A percentile compares a stretch with the other conserved stretches of the same genome.
These are phyloP conservation scores for Metschnikowia henanensis DNA, from an alignment of 805 yeast species.

Conservation along the genomic window DNA sequence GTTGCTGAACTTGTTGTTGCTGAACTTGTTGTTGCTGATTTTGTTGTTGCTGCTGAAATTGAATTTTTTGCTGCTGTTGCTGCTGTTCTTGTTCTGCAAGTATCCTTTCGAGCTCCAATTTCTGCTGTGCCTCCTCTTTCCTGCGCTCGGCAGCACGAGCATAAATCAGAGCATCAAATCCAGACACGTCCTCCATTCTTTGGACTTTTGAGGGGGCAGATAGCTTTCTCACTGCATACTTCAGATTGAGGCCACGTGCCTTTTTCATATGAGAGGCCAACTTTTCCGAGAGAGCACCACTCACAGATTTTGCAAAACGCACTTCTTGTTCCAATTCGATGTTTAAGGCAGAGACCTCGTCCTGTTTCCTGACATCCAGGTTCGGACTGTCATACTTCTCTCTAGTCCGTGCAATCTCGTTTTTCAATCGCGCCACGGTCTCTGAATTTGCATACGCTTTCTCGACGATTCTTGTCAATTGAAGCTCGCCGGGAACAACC, in stretches of 20 bases:
- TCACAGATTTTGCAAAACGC: conserved; percentile 7
- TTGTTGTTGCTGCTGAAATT: not conserved
- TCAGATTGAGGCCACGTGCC: conserved; percentile 2
- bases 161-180: conserved; percentile 17
- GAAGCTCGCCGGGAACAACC: conserved; percentile 21
- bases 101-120: conserved; percentile 1
- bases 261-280: not conserved
- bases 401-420: conserved; percentile 21
- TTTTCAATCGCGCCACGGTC: conserved; percentile 21
- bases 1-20: conserved; percentile 1
- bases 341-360: conserved; percentile 10
- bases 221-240: conserved; percentile 7
- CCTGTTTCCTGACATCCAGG: not conserved
- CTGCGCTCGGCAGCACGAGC: conserved; percentile 15
- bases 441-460: conserved; percentile 18
- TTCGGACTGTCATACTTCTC: not conserved
- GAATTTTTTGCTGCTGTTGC: conserved; percentile 1
- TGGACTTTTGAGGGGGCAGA: conserved; percentile 4
- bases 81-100: conserved; percentile 2
- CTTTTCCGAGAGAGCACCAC: conserved; percentile 3
- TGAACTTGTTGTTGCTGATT: not conserved
- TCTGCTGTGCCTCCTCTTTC: conserved; percentile 13
- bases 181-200: conserved; percentile 18
- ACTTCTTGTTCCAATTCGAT: conserved; percentile 15
- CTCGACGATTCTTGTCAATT: conserved; percentile 19